These are phyloP conservation scores for Lathyrus sativus DNA, from an alignment of 306 rosid genomes.

Conservation along the genomic window DNA sequence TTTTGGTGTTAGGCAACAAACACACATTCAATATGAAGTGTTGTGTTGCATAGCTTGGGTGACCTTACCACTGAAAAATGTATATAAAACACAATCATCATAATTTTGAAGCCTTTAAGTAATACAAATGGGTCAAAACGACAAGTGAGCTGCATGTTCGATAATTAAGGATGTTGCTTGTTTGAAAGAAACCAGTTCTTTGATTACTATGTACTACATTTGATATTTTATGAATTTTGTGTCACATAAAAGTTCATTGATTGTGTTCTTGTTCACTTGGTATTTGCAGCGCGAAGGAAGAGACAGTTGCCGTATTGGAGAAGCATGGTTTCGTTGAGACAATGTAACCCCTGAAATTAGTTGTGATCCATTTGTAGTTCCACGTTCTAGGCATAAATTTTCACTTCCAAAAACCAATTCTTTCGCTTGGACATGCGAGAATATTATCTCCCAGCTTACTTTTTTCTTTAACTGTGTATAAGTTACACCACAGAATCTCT, in stretches of 20 bases:
- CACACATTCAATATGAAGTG: too few relatives aligned
- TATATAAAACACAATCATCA: not conserved
- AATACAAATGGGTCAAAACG: conserved; percentile 6
- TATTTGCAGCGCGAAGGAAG: conserved; percentile 68
- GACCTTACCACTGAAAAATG: conserved; percentile 18
- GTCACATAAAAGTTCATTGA: conserved; percentile 26
- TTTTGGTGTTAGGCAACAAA: too few relatives aligned
- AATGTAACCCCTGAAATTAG: conserved; percentile 37
- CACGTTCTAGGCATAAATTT: conserved; percentile 22
- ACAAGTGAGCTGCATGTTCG: not conserved
- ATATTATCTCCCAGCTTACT: conserved; percentile 13
- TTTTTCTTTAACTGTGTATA: not conserved
- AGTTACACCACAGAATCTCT: conserved; percentile 5
- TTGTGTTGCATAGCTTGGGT: not conserved
- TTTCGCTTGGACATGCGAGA: conserved; percentile 36
- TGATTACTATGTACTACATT: not conserved
- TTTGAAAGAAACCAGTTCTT: conserved; percentile 30
- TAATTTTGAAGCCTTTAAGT: conserved; percentile 27
- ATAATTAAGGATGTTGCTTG: not conserved
- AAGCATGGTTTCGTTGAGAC: conserved; percentile 58
- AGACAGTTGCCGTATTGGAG: conserved; percentile 64
- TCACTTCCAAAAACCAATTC: conserved; percentile 20
- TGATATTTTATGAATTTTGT: conserved; percentile 6
- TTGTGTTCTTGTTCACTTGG: conserved; percentile 28
- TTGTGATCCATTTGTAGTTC: conserved; percentile 23